Base-by-base conservation (phyloP, 768 basidiomycete species). In the Naganishia friedmannii region DNA sequence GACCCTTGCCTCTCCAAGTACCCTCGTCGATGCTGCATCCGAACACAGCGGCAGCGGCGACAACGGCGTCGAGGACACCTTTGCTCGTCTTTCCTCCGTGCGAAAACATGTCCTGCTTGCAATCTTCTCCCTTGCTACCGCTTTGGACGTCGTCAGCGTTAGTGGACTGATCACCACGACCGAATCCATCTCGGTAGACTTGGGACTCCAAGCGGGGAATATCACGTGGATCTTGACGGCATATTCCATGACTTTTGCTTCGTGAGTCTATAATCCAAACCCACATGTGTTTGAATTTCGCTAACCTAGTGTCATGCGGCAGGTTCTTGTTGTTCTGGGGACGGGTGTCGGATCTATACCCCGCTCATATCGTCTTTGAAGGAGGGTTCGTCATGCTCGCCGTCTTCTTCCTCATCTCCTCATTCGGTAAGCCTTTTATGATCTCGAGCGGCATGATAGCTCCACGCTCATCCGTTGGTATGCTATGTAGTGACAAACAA, bases 341-440 rank as follows among this genome's bases (percentile, higher is more conserved):
- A 51, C 71, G 79, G 39, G 68, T 80, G 0, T 54, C 77, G 17
- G 79, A 80, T 58, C 60, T 80, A 29, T 80, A 75, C 72, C 76
- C 77, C 1, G 75, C 79, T 46, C 73, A 84, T 76, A 79, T 72
- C 46, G 77, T 81, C 45, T 86, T 86, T 74, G 72, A 84, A 29
- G 63, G 66, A 0, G 86, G 87, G 8, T 75, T 84, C 28, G 65
- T 76, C 26, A 70, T 72, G 3, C 78, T 88, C 17, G 85, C 85
- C 3, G 55, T 85, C 42, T 77, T 85, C 28, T 83, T 84, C 12
- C 71, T 87, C 17, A 80, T 81, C 28, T 81, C 80, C n/a, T 86
- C 86, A 28, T 87, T 87, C 70, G 79, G 63, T 66, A 53, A 23
- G 69, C 23, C n/a, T 66, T 15, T 1, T 21, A 4, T 54, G 32